A percentile compares a stretch with the other conserved stretches of the same genome.
Conservation (phyloP, 371 early-diverging fungal species). For the Paraphysoderma sedebokerense region DNA sequence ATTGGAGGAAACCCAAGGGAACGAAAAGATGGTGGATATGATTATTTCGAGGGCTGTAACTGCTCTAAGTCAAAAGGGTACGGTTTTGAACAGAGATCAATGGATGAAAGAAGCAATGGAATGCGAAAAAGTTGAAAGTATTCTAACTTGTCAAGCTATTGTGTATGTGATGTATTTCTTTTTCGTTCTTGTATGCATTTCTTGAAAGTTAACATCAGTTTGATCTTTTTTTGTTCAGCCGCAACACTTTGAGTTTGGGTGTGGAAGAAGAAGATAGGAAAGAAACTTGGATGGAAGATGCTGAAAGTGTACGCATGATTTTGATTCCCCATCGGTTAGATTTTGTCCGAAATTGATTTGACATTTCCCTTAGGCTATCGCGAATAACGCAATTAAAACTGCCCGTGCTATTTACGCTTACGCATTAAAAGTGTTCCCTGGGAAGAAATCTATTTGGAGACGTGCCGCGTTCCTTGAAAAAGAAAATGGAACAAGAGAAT, state of each 20-base stretch:
- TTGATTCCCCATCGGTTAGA: neutral
- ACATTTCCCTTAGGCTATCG: slow-evolving; percentile 19
- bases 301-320: slow-evolving; percentile 27
- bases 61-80: slow-evolving; percentile 43
- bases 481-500: slow-evolving; percentile 55
- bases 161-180: slow-evolving; percentile 11
- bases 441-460: slow-evolving; percentile 67
- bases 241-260: slow-evolving; percentile 56
- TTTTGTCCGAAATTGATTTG: no score
- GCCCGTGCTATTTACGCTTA: slow-evolving; percentile 80
- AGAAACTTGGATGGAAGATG: slow-evolving; percentile 77
- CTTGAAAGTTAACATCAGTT: neutral
- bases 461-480: slow-evolving; percentile 79
- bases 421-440: slow-evolving; percentile 59
- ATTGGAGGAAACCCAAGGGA: slow-evolving; percentile 70
- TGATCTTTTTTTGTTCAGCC: neutral
- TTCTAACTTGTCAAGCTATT: slow-evolving; percentile 66
- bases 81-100: slow-evolving; percentile 58
- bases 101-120: slow-evolving; percentile 82
- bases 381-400: slow-evolving; percentile 45
- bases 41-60: slow-evolving; percentile 56
- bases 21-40: slow-evolving; percentile 38
- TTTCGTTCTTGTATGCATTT: neutral
- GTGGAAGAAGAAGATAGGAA: slow-evolving; percentile 67
- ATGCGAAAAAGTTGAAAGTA: slow-evolving; percentile 63